phyloP scores from a whole-genome alignment of 2,329 filamentous ascomycete species.

The Ophioceras dolichostomum region DNA sequence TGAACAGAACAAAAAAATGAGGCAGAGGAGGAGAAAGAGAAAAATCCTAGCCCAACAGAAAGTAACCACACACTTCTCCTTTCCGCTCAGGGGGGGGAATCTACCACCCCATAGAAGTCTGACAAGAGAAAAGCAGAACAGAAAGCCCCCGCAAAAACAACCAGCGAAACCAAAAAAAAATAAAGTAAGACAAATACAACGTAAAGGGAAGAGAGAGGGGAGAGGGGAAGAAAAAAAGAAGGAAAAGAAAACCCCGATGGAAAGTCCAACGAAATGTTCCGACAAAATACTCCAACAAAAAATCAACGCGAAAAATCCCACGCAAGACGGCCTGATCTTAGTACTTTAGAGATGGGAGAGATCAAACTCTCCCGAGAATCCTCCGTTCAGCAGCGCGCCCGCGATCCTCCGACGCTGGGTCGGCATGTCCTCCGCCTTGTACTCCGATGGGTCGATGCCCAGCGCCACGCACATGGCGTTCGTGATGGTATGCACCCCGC shows the following conservation, averaged over 20 bases:
- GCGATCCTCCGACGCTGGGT: constrained; percentile 51
- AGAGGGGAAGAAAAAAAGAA: too few species aligned
- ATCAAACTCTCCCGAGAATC: constrained; percentile 49
- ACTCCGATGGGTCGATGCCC: constrained; percentile 38
- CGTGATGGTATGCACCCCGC: constrained; percentile 64
- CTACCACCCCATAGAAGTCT: too few species aligned
- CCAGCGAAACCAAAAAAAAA: neutral
- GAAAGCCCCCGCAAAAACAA: too few species aligned
- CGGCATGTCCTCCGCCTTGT: constrained; percentile 41
- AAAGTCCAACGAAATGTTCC: neutral
- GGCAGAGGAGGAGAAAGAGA: too few species aligned
- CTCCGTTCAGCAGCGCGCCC: constrained; percentile 52
- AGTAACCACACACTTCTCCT: too few species aligned
- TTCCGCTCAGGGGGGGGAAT: too few species aligned
- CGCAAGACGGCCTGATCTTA: too few species aligned
- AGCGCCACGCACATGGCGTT: constrained; percentile 54
- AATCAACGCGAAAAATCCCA: too few species aligned
- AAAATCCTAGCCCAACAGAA: too few species aligned
- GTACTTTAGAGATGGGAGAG: constrained; percentile 25
- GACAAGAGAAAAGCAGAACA: too few species aligned
- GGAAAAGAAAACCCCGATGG: neutral
- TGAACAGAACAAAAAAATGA: too few species aligned
- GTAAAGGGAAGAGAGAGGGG: too few species aligned
- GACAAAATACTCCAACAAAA: neutral
- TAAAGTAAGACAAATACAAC: constrained; percentile 1